Evolutionary conservation across 441 rosid species (phyloP).

Genomic region (Syzygium malaccense): DNA sequence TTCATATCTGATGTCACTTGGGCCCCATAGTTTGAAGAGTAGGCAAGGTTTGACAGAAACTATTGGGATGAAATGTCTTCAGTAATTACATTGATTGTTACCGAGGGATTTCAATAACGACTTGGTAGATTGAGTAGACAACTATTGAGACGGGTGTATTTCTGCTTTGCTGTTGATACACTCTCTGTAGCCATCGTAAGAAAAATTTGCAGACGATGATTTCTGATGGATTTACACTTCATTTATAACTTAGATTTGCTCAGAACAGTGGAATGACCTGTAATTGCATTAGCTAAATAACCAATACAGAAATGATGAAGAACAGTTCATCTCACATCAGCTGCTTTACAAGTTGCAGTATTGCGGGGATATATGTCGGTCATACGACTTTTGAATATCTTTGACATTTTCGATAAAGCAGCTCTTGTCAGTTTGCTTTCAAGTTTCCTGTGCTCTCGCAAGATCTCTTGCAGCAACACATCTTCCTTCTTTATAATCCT

Average conservation of each 20-base stretch:
- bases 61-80: not conserved
- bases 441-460: not conserved
- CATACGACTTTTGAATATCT: not conserved
- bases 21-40: not conserved
- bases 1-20: not conserved
- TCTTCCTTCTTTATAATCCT: not conserved
- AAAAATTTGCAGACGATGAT: not conserved
- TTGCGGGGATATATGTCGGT: not conserved
- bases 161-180: not conserved
- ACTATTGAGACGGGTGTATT: not conserved
- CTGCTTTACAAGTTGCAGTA: not conserved
- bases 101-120: not conserved
- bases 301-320: not conserved
- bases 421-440: not conserved
- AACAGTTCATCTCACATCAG: not conserved
- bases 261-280: not conserved
- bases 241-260: not conserved
- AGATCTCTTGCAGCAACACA: not conserved
- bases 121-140: not conserved
- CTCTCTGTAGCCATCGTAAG: not conserved
- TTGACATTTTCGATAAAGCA: not conserved
- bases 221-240: not conserved
- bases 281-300: not conserved
- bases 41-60: not conserved
- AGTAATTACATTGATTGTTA: rapidly evolving